Base-by-base conservation (phyloP, 2,329 filamentous ascomycete species). In the Cryphonectria radicalis region DNA sequence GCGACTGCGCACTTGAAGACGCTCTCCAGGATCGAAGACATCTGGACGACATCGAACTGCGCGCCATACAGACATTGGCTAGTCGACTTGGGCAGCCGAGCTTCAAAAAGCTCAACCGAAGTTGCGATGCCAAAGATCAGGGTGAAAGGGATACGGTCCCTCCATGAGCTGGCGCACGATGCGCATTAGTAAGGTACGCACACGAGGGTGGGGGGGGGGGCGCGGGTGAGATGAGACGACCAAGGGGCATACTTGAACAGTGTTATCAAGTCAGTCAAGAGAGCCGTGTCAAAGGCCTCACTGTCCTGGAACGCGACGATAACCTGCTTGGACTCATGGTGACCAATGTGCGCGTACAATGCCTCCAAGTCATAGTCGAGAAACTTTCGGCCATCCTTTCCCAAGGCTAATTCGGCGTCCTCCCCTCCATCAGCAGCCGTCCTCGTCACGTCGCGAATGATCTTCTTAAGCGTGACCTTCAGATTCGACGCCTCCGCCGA, bases 41-140 rank as follows among this genome's bases (percentile, higher is more conserved):
- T 90, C 75, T 93, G 91, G 28, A 91, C 92, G 25, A 94, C 91
- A 77, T 95, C 91, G 74, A 96, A 95, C 74, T 93, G 89, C 28
- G 88, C 86, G 6, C 93, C 93, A 66, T 91, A 84, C 1, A 96
- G 84, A 72, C 87, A 87, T 65, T 89, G 89, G 73, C 91, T 89
- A 1, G 91, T 90, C 19, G 88, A 87, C 77, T 91, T 91, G 40
- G 92, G 85, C 25, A 96, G 82, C 22, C 93, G 87, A 67, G 92
- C 90, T 77, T 94, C 91, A 72, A 96, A 91, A 46, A 93, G 88
- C 74, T 95, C 92, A 46, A 94, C 88, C 1, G 93, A 95, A 0
- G 93, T 96, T 40, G 93, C 93, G 69, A 97, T 88, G 59, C 93
- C 93, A 76, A 96, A 93, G 1, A 97, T 83, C 0, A 94, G 83